Percentiles rank a stretch among this genome's conserved stretches.
phyloP scores from a whole-genome alignment of 1,284 basidiomycete genomes.

The Exobasidium rhododendri region DNA sequence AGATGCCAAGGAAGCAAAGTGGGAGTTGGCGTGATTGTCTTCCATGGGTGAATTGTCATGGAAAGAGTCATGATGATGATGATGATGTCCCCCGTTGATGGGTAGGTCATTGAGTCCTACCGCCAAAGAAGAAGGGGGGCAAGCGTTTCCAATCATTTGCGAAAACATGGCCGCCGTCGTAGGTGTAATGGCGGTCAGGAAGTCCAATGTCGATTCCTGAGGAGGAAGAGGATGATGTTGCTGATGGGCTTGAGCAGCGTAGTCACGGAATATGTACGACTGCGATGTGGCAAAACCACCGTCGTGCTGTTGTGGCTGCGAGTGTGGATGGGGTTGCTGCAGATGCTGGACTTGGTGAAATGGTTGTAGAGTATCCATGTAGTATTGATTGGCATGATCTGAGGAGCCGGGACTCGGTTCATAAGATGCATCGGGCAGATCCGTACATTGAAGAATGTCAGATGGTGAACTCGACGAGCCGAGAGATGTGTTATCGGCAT shows the following conservation, averaged over 20 bases:
- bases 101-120: not conserved
- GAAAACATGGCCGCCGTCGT: slow-evolving; percentile 9
- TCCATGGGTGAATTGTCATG: too few relatives aligned
- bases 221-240: too few relatives aligned
- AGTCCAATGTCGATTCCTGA: too few relatives aligned
- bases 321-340: not conserved
- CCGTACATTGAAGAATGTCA: too few relatives aligned
- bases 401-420: too few relatives aligned
- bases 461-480: not conserved
- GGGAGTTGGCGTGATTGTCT: too few relatives aligned
- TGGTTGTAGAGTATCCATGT: too few relatives aligned
- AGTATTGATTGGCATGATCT: too few relatives aligned
- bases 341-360: too few relatives aligned
- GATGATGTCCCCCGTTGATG: not conserved
- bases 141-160: slow-evolving; percentile 5
- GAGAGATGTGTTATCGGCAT: not conserved
- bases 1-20: not conserved
- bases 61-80: not conserved
- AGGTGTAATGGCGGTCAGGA: slow-evolving; percentile 8
- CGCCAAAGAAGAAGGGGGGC: not conserved
- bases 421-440: too few relatives aligned
- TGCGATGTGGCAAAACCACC: too few relatives aligned
- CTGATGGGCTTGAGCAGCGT: not conserved
- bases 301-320: too few relatives aligned
- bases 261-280: slow-evolving; percentile 2